Conservation (phyloP, 1,139 yeast genomes). For the Magnusiomyces fungicola region DNA sequence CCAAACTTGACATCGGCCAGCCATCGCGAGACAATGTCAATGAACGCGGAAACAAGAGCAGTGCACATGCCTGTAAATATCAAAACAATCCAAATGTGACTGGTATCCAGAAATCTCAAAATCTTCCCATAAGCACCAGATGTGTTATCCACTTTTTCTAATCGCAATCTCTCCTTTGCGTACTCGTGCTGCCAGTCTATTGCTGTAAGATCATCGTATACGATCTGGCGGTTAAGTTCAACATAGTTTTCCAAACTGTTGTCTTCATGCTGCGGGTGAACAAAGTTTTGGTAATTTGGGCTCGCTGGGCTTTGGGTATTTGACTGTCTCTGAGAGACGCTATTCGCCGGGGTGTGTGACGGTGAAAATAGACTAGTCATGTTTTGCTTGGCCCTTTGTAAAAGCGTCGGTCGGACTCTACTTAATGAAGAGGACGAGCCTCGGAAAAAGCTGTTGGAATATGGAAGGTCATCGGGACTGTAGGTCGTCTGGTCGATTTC, state of each 20-base stretch:
- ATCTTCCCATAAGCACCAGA: conserved; percentile 18
- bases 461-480: background rate
- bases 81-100: conserved; percentile 15
- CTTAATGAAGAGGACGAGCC: conserved; percentile 1
- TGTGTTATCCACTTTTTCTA: conserved; percentile 16
- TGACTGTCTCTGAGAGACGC: background rate
- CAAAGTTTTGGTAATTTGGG: background rate
- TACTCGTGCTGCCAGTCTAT: conserved; percentile 42
- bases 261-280: conserved; percentile 2
- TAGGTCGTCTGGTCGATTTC: background rate
- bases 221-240: conserved; percentile 10
- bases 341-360: background rate
- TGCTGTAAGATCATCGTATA: conserved; percentile 32
- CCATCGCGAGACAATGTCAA: conserved; percentile 54
- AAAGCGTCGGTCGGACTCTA: background rate
- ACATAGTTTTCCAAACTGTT: background rate
- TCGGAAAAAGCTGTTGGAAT: background rate
- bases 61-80: conserved; percentile 15
- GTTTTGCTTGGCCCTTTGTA: background rate
- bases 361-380: background rate
- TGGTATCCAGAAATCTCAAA: conserved; percentile 11
- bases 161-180: conserved; percentile 23
- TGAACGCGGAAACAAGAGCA: conserved; percentile 18
- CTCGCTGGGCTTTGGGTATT: background rate
- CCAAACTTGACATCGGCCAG: conserved; percentile 55